A percentile compares a stretch with the other conserved stretches of the same genome.
Evolutionary conservation across 768 basidiomycete species (phyloP).

Genomic region (Macrolepiota fuliginosa): DNA sequence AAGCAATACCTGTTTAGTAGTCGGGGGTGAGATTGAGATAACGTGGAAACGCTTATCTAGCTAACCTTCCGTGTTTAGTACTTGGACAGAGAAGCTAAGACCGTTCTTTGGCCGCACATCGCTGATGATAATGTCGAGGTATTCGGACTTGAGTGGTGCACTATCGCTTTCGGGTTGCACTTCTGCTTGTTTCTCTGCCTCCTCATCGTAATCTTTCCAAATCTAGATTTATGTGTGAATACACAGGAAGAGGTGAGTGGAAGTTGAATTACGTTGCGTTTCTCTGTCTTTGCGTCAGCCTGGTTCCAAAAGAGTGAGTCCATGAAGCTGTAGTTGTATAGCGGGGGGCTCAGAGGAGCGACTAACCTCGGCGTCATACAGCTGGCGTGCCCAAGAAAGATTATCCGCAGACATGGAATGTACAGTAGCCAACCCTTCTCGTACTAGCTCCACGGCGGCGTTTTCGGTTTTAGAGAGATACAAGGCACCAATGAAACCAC

Average conservation of each 20-base stretch:
- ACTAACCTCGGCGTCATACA: slow-evolving; percentile 80
- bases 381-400: slow-evolving; percentile 73
- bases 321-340: background rate
- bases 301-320: slow-evolving; percentile 23
- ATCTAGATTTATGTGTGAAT: slow-evolving; percentile 45
- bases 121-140: slow-evolving; percentile 90
- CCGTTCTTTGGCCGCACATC: slow-evolving; percentile 74
- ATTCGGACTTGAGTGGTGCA: slow-evolving; percentile 74
- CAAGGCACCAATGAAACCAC: slow-evolving; percentile 91
- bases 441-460: slow-evolving; percentile 76
- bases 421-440: slow-evolving; percentile 86
- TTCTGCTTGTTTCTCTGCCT: slow-evolving; percentile 49
- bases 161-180: slow-evolving; percentile 38
- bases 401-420: slow-evolving; percentile 86
- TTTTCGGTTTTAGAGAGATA: slow-evolving; percentile 87
- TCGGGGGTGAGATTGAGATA: background rate
- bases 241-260: background rate
- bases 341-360: slow-evolving; percentile 2
- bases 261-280: slow-evolving; percentile 55
- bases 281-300: slow-evolving; percentile 80
- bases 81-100: slow-evolving; percentile 89
- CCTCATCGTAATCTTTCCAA: slow-evolving; percentile 83
- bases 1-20: slow-evolving; percentile 68
- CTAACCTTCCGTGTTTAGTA: slow-evolving; percentile 86
- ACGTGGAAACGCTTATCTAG: background rate